Evolutionary conservation across 768 basidiomycete genomes (phyloP).

Genomic region (Pisolithus marmoratus): DNA sequence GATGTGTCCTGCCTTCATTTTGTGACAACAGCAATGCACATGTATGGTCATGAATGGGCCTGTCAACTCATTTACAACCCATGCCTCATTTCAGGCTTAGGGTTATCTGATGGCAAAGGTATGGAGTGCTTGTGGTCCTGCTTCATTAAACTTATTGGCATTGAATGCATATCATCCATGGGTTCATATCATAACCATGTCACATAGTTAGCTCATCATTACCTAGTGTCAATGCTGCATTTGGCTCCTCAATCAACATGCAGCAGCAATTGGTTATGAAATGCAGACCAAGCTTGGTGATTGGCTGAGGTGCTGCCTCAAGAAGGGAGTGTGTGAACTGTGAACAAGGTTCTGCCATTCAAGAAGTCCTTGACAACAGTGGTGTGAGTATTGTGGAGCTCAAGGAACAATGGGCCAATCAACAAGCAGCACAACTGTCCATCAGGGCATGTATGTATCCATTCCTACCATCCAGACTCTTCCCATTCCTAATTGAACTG

Average conservation of each 20-base stretch:
- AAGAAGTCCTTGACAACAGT: neutral
- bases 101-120: constrained; percentile 6
- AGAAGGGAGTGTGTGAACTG: constrained; percentile 10
- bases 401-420: neutral
- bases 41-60: constrained; percentile 35
- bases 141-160: constrained; percentile 30
- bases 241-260: constrained; percentile 33
- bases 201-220: neutral
- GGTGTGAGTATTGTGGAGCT: neutral
- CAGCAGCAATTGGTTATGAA: constrained; percentile 19
- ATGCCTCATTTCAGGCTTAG: neutral
- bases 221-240: constrained; percentile 20
- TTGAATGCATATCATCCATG: constrained; percentile 29
- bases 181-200: constrained; percentile 2
- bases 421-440: constrained; percentile 2
- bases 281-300: constrained; percentile 25
- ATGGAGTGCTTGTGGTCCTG: constrained; percentile 27
- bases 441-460: neutral
- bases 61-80: constrained; percentile 8
- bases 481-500: constrained; percentile 19
- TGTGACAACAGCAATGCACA: constrained; percentile 34
- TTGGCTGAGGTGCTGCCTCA: constrained; percentile 25
- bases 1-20: constrained; percentile 26
- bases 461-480: too few relatives aligned
- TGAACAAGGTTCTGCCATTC: constrained; percentile 2